phyloP scores from a whole-genome alignment of 1,284 basidiomycete genomes.

The Sporisorium iseilematis-ciliati region DNA sequence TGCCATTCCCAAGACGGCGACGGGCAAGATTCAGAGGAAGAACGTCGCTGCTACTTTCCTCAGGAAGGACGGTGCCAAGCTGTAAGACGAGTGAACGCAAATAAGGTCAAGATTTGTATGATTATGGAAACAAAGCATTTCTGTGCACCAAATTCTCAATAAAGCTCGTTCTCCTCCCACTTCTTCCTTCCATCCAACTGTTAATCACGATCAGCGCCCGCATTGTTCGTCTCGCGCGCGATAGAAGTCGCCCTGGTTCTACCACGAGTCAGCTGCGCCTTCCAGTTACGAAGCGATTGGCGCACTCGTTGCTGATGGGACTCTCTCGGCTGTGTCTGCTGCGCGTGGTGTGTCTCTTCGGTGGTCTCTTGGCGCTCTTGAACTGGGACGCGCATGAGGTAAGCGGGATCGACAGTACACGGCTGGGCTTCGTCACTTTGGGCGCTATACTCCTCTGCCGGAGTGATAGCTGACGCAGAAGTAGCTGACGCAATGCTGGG shows the following conservation, averaged over 20 bases:
- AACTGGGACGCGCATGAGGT: neutral
- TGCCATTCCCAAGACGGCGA: slow-evolving; percentile 70
- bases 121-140: too few relatives aligned
- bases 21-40: slow-evolving; percentile 67
- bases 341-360: neutral
- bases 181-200: too few relatives aligned
- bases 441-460: neutral
- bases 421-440: neutral
- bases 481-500: neutral
- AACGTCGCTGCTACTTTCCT: slow-evolving; percentile 64
- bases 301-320: slow-evolving; percentile 3
- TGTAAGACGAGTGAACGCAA: slow-evolving; percentile 13
- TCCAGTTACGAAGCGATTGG: slow-evolving; percentile 26
- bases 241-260: neutral
- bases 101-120: too few relatives aligned
- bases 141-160: too few relatives aligned
- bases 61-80: slow-evolving; percentile 49
- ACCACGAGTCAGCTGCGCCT: slow-evolving; percentile 19
- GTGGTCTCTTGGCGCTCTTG: neutral
- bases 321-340: neutral
- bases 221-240: neutral
- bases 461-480: neutral
- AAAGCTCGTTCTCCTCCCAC: too few relatives aligned
- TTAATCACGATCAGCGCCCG: neutral
- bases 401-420: neutral